A percentile compares a stretch with the other conserved stretches of the same genome.
These are phyloP conservation scores for Myotisia sp. DNA, from an alignment of 2,329 filamentous ascomycete species.

Conservation along the genomic window DNA sequence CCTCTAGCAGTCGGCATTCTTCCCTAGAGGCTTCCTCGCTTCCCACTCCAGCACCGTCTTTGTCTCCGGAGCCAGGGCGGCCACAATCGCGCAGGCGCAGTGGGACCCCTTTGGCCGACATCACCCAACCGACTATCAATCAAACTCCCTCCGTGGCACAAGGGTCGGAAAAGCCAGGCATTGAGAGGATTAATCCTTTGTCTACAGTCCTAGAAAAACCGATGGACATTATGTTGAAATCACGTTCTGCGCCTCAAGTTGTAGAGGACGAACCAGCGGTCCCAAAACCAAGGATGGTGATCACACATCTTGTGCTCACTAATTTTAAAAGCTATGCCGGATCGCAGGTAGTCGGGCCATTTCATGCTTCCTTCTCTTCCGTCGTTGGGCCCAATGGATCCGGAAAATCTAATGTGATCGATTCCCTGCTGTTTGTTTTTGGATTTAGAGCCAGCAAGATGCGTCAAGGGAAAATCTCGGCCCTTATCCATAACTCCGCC, in stretches of 20 bases:
- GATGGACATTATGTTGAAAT: constrained; percentile 86
- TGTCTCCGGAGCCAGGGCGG: constrained; percentile 38
- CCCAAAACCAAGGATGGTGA: constrained; percentile 77
- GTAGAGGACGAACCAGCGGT: constrained; percentile 58
- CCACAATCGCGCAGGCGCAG: constrained; percentile 15
- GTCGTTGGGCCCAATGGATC: constrained; percentile 97
- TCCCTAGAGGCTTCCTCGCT: constrained; percentile 30
- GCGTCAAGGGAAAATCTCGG: constrained; percentile 96
- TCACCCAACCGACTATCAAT: constrained; percentile 45
- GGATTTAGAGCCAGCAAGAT: constrained; percentile 98
- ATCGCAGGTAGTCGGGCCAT: constrained; percentile 85
- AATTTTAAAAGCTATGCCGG: constrained; percentile 99
- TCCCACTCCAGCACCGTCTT: constrained; percentile 38
- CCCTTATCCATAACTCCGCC: constrained; percentile 92
- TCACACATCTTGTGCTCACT: constrained; percentile 77
- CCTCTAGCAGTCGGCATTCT: constrained; percentile 27
- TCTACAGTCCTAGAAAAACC: constrained; percentile 70
- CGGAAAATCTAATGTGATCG: constrained; percentile 97
- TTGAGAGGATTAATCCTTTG: constrained; percentile 61
- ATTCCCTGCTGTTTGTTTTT: constrained; percentile 96
- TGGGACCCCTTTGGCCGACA: constrained; percentile 54
- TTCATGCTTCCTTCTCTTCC: constrained; percentile 92
- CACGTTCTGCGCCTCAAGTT: constrained; percentile 52
- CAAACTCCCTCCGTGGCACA: constrained; percentile 21
- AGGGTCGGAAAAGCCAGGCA: constrained; percentile 35